Evolutionary conservation across 495 filamentous ascomycete genomes (phyloP), one percentile per base, ranked within the genome.

Genomic region (Barbatosphaeria neglecta): DNA sequence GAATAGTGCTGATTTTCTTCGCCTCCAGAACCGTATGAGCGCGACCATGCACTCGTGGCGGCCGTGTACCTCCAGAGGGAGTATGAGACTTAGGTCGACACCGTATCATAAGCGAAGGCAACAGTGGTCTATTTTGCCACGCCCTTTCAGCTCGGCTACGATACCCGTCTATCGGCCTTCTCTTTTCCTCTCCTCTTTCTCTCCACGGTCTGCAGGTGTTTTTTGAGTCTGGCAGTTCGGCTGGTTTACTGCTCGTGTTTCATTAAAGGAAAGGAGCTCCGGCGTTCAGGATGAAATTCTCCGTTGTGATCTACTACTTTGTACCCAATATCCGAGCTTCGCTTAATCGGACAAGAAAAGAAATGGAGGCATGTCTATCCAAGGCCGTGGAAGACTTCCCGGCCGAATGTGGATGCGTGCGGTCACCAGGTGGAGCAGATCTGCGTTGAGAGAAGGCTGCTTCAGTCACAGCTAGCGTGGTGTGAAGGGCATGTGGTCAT

Each of bases 31-130:
- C 64, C 64, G 35, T 67, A 64, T 25, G 64, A 67, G 57, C 58
- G 64, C 49, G 64, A 67, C 38, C 64, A 67, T 56, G 62, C 62
- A 41, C 61, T 65, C 54, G 62, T 65, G 38, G 62, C 62, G 18
- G 61, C 58, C 49, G 62, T 65, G 43, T 65, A 65, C 54, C 56
- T 55, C 28, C 62, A 65, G 51, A 65, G 61, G 51, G 62, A 65
- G 48, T 65, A 55, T 35, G 54, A 54, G 46, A 19, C 39, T n/a
- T 41, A 23, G 13, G 33, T 16, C n/a, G 31, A 35, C 16, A 35
- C 31, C 31, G 13, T n/a, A 25, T 25, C 24, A 25, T n/a, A n/a
- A 35, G 5, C 16, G 3, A 4, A 3, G 31, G n/a, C n/a, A n/a
- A n/a, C n/a, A n/a, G n/a, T n/a, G n/a, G n/a, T n/a, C n/a, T n/a